Conservation (phyloP, 2,329 filamentous ascomycete species). For the Harringtonia aguacate region DNA sequence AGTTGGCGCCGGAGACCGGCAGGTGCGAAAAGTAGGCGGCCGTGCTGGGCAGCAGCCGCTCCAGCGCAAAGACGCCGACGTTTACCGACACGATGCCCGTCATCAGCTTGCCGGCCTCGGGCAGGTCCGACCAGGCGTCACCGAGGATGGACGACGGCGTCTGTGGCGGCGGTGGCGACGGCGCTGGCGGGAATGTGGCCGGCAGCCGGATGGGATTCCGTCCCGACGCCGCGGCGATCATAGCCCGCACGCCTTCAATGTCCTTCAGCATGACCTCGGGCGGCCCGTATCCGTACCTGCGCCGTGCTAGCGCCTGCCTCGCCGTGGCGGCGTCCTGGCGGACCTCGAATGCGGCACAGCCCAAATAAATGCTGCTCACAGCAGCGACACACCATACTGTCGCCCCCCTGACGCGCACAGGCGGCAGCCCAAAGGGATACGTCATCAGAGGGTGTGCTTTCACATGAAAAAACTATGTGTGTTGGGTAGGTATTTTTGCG, state of each 20-base stretch:
- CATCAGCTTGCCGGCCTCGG: slow-evolving; percentile 9
- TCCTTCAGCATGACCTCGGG: background rate
- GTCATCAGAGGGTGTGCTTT: background rate
- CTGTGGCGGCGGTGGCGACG: slow-evolving; percentile 3
- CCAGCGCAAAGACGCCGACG: slow-evolving; percentile 8
- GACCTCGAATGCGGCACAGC: slow-evolving; percentile 10
- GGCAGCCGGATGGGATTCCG: background rate
- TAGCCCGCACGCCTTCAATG: background rate
- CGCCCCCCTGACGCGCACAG: slow-evolving; percentile 12
- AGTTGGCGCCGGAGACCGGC: slow-evolving; percentile 8
- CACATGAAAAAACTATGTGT: too few species aligned
- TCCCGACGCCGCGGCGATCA: background rate
- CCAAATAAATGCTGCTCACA: slow-evolving; percentile 10
- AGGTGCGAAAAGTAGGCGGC: slow-evolving; percentile 12
- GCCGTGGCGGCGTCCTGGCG: slow-evolving; percentile 10
- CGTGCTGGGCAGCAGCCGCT: slow-evolving; percentile 8
- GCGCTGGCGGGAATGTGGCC: background rate
- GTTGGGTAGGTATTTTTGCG: too few species aligned
- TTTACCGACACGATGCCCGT: slow-evolving; percentile 11
- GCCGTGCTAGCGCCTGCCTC: slow-evolving; percentile 1
- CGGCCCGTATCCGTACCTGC: background rate
- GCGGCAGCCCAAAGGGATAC: slow-evolving; percentile 6
- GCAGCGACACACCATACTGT: slow-evolving; percentile 13
- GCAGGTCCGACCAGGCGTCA: slow-evolving; percentile 8
- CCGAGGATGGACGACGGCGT: slow-evolving; percentile 1